These are phyloP conservation scores for Fraxinus angustifolia DNA, from an alignment of 305 asterid species.

Conservation along the genomic window DNA sequence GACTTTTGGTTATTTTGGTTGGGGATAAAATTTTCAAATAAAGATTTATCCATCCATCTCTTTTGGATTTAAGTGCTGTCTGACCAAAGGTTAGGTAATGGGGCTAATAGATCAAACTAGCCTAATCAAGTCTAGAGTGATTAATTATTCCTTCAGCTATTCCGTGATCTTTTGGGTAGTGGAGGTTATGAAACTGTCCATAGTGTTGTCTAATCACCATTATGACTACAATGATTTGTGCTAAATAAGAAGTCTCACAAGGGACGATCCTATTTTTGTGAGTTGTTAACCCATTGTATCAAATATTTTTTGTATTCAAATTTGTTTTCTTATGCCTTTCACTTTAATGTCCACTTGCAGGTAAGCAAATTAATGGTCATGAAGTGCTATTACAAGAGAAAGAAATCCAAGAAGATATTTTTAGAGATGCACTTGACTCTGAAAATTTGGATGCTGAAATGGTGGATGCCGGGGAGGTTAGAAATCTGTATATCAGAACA, in stretches of 20 bases:
- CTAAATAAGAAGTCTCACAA: neutral
- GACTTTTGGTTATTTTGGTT: neutral
- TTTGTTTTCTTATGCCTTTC: neutral
- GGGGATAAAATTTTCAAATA: neutral
- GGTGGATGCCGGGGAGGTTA: constrained; percentile 53
- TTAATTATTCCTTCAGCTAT: neutral
- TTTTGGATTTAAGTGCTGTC: neutral
- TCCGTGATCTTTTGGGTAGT: neutral
- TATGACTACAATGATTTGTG: neutral
- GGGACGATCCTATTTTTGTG: neutral
- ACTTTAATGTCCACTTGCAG: constrained; percentile 29
- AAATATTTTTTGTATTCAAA: neutral
- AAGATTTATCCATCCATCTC: neutral
- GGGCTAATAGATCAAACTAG: neutral
- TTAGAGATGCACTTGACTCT: constrained; percentile 32
- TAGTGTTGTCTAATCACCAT: neutral
- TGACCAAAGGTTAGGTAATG: neutral
- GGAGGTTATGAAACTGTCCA: neutral
- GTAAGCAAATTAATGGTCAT: constrained; percentile 29
- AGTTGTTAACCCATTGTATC: neutral
- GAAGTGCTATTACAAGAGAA: constrained; percentile 44
- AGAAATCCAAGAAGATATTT: constrained; percentile 38
- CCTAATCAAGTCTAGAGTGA: neutral
- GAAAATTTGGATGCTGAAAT: constrained; percentile 34
- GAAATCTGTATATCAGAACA: constrained; percentile 18